Evolutionary conservation across 305 asterid species (phyloP), one percentile per base, ranked within the genome.

Genomic region (Nicotiana rustica): DNA sequence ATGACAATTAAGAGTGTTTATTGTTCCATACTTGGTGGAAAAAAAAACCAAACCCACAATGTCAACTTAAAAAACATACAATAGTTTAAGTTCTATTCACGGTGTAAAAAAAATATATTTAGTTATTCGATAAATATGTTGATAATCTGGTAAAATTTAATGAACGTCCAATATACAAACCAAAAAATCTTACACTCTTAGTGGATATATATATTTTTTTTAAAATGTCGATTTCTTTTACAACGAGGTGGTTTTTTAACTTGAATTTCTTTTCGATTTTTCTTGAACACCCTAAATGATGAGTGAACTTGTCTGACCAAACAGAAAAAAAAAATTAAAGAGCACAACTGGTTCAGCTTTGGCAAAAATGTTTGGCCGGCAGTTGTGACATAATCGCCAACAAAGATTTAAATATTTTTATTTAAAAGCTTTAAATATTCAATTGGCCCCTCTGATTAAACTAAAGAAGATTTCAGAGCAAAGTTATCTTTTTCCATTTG

Each of bases 351-450:
- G 14, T 47, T 36, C 15, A 47, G 6, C 14, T 73, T 49, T 75
- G 80, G 80, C 65, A 52, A 52, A 75, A 52, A 36, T 64, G 56
- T 77, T 49, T 60, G 87, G 83, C 85, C 81, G 69, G 77, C 85
- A 55, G 33, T 60, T 57, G 21, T 59, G 59, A 38, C 52, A 59
- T 8, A 21, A 70, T 57, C 6, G 21, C 5, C 81, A 76, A 6
- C 56, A 79, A 33, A 60, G 56, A 31, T 47, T 75, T 75, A 75
- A 75, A 52, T 75, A 3, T 8, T 8, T 2, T 41, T 41, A 7
- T 7, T 41, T 8, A 8, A 41, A 8, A 60, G 56, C 33, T 47
- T 75, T 52, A 75, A 75, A 75, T 75, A 52, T 52, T n/a, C 18
- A 14, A 75, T 49, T 44, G 38, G 38, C 41, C 8, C 77, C 62